Evolutionary conservation across 306 rosid genomes (phyloP).

Genomic region (Sindora glabra): DNA sequence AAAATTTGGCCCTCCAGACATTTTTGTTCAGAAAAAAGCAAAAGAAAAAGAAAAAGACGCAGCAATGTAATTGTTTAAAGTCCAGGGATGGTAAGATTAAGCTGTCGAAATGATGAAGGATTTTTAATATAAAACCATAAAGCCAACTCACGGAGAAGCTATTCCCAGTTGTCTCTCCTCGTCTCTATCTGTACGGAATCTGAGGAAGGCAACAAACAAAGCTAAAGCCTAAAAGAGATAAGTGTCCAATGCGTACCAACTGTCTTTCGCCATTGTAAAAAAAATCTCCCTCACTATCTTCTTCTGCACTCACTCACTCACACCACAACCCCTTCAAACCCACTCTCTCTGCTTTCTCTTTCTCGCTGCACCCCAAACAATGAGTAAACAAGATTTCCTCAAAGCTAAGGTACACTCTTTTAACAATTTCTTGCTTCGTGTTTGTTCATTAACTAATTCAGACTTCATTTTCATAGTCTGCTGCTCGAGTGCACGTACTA

Average conservation of each 20-base stretch:
- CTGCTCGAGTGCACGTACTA: not conserved
- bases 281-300: not conserved
- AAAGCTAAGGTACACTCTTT: constrained; percentile 58
- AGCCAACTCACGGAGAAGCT: constrained; percentile 17
- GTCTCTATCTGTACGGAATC: constrained; percentile 26
- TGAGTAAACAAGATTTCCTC: constrained; percentile 77
- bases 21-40: too few species aligned
- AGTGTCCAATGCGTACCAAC: constrained; percentile 29
- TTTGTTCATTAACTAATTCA: not conserved
- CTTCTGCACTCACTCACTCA: not conserved
- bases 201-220: constrained; percentile 27
- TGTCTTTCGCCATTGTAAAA: constrained; percentile 24
- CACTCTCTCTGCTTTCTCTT: not conserved
- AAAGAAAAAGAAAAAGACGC: not conserved
- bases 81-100: not conserved
- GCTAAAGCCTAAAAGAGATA: constrained; percentile 22
- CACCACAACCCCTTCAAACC: not conserved
- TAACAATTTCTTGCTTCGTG: not conserved
- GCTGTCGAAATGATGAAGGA: not conserved
- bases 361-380: constrained; percentile 15
- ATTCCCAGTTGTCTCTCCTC: constrained; percentile 11
- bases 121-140: not conserved
- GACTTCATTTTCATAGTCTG: not conserved
- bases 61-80: not conserved
- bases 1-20: too few species aligned